Evolutionary conservation across 805 yeast genomes (phyloP).

Genomic region (Millerago galiae): DNA sequence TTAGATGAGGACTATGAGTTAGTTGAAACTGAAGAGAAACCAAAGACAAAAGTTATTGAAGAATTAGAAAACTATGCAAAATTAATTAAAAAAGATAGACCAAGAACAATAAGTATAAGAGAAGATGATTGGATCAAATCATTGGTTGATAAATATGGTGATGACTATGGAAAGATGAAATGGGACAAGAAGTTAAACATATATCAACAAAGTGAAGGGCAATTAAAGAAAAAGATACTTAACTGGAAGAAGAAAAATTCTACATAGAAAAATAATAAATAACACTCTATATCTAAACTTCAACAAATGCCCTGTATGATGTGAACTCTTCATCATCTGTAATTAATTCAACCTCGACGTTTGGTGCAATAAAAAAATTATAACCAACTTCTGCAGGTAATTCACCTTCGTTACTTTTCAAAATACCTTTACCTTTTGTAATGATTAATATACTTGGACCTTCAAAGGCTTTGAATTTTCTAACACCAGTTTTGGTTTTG

Average conservation of each 20-base stretch:
- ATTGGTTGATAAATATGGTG: conserved; percentile 75
- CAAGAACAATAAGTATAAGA: conserved; percentile 57
- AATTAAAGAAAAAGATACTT: conserved; percentile 60
- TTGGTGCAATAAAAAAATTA: conserved; percentile 82
- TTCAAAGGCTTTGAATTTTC: conserved; percentile 51
- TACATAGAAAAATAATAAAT: too few species aligned
- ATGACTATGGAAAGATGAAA: conserved; percentile 82
- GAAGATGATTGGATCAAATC: conserved; percentile 67
- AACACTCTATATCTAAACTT: conserved; percentile 31
- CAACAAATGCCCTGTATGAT: conserved; percentile 87
- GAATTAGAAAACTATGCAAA: conserved; percentile 61
- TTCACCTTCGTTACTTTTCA: conserved; percentile 36
- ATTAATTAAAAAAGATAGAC: conserved; percentile 32
- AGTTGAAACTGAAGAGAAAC: conserved; percentile 22
- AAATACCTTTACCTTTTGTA: conserved; percentile 72
- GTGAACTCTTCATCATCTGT: conserved; percentile 54
- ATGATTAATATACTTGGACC: conserved; percentile 89
- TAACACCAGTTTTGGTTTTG: conserved; percentile 41
- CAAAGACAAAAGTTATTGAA: conserved; percentile 52
- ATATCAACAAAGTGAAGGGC: conserved; percentile 81
- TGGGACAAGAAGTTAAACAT: conserved; percentile 85
- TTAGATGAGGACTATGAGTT: conserved; percentile 27
- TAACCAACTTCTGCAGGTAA: conserved; percentile 60
- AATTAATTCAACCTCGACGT: conserved; percentile 53
- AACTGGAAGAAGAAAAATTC: conserved; percentile 57